Percentiles rank a stretch among this genome's conserved stretches.
phyloP scores from a whole-genome alignment of 1,284 basidiomycete genomes.

The Ganoderma leucocontextum region DNA sequence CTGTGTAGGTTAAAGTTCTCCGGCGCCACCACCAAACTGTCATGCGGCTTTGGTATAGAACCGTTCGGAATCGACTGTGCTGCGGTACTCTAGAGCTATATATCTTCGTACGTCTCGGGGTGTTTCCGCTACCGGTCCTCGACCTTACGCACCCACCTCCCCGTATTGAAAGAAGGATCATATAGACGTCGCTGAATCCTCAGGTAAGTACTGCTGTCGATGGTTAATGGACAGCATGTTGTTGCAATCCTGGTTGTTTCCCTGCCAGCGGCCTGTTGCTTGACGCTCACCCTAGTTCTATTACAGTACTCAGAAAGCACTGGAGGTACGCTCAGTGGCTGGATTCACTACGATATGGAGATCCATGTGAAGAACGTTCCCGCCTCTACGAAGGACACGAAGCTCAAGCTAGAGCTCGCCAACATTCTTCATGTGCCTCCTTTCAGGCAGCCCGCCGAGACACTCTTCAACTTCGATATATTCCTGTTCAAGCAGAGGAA shows the following conservation, averaged over 20 bases:
- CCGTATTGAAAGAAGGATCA: neutral
- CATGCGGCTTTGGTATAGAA: neutral
- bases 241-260: neutral
- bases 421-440: constrained; percentile 52
- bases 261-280: neutral
- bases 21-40: neutral
- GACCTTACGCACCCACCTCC: neutral
- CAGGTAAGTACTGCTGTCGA: neutral
- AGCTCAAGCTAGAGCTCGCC: constrained; percentile 51
- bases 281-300: neutral
- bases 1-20: neutral
- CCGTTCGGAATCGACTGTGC: constrained; percentile 8
- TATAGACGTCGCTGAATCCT: neutral
- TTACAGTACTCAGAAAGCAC: neutral
- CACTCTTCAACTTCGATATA: constrained; percentile 59
- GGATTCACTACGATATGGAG: constrained; percentile 39
- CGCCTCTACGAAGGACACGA: constrained; percentile 41
- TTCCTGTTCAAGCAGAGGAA: constrained; percentile 33
- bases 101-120: neutral
- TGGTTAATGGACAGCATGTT: neutral
- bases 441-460: constrained; percentile 44
- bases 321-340: neutral
- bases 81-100: constrained; percentile 18
- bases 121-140: neutral
- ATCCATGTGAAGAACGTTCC: constrained; percentile 48